phyloP scores from a whole-genome alignment of 164 flowering plant species.

The Paratinospora sagittata region DNA sequence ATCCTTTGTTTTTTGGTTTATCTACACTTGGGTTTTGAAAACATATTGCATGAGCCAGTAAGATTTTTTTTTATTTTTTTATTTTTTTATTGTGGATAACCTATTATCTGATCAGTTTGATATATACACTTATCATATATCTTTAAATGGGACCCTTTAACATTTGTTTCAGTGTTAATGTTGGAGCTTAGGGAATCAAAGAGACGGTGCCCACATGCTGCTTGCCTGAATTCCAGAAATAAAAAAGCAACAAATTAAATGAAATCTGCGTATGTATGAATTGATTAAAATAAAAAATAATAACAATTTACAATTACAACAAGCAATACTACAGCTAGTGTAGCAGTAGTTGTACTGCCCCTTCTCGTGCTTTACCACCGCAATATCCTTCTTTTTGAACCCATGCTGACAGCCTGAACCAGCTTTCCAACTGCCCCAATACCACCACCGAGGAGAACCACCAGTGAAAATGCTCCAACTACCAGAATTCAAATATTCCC shows the following conservation, averaged over 20 bases:
- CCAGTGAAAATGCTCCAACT: not conserved
- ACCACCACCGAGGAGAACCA: constrained; percentile 10
- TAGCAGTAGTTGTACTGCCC: not conserved
- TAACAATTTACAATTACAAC: not conserved
- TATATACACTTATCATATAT: not conserved
- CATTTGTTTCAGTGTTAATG: not conserved
- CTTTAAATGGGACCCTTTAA: not conserved
- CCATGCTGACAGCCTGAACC: constrained; percentile 22
- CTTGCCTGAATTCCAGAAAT: constrained; percentile 2
- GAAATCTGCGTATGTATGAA: not conserved
- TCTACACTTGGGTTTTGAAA: too few relatives aligned
- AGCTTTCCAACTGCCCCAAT: constrained; percentile 9
- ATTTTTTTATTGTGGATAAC: too few relatives aligned
- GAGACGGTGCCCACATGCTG: not conserved
- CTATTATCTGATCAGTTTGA: not conserved
- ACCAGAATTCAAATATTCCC: constrained; percentile 8
- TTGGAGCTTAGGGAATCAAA: not conserved
- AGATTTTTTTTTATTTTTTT: too few relatives aligned
- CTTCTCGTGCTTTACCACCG: constrained; percentile 5
- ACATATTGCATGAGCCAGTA: too few relatives aligned
- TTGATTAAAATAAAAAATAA: not conserved
- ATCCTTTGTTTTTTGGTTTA: too few relatives aligned
- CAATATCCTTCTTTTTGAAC: constrained; percentile 4
- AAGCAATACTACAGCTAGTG: not conserved
- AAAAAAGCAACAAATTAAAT: not conserved